Conservation (phyloP, 306 rosid species). For the Dryas alaskensis region DNA sequence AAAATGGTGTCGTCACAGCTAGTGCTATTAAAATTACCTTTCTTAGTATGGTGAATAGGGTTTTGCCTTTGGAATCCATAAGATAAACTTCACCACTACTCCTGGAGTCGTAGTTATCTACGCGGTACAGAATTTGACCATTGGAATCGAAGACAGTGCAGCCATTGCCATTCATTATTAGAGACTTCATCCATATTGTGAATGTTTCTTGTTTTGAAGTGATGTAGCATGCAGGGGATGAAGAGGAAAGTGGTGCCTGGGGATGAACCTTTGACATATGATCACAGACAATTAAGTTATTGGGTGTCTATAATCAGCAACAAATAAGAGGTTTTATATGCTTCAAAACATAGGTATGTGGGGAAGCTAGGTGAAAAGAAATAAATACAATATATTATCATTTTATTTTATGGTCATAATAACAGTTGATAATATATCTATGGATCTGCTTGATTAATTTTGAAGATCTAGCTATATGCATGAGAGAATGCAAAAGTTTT, state of each 20-base stretch:
- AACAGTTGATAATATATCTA: background rate
- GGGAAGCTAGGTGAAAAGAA: background rate
- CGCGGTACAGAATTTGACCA: constrained; percentile 60
- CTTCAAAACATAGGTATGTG: background rate
- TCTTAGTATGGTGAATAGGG: constrained; percentile 52
- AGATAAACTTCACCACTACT: constrained; percentile 55
- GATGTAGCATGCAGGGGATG: constrained; percentile 23
- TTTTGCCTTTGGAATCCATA: constrained; percentile 59
- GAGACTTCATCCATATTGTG: constrained; percentile 83
- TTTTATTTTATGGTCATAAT: background rate
- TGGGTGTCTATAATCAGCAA: constrained; percentile 7
- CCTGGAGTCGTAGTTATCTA: constrained; percentile 57
- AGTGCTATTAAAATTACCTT: constrained; percentile 36
- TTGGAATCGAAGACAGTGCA: constrained; percentile 65
- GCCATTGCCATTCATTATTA: constrained; percentile 55
- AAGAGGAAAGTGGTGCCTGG: constrained; percentile 25
- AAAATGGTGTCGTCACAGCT: background rate
- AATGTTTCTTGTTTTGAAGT: constrained; percentile 62
- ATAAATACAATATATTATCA: background rate
- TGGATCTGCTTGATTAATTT: background rate
- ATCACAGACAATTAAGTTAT: background rate
- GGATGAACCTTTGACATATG: constrained; percentile 56
- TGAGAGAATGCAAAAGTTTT: background rate
- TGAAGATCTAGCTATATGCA: background rate
- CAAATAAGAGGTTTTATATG: constrained; percentile 26